Evolutionary conservation across 75 land plant species (phyloP).

Genomic region (Pinus taeda): DNA sequence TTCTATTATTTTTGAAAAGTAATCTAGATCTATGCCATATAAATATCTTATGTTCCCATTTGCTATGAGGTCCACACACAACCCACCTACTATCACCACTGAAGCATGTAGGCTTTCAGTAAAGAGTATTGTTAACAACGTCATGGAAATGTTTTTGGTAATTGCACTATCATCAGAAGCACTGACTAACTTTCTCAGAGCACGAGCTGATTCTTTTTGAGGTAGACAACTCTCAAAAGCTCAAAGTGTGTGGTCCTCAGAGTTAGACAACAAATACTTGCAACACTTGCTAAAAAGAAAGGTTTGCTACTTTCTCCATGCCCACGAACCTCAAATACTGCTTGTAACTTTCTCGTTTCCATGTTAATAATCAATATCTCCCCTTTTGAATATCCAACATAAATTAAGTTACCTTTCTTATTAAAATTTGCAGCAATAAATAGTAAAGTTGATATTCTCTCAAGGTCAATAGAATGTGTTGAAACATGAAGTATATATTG

Average conservation of each 20-base stretch:
- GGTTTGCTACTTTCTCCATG: conserved; percentile 62
- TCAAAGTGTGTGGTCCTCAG: too few relatives aligned
- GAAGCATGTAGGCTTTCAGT: conserved; percentile 93
- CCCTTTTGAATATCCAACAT: too few relatives aligned
- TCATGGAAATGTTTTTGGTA: conserved; percentile 61
- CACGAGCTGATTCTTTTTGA: conserved; percentile 46
- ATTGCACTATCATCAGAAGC: conserved; percentile 19
- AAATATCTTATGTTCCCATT: too few relatives aligned
- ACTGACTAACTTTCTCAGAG: conserved; percentile 41
- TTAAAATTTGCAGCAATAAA: conserved; percentile 81
- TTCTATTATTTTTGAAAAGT: too few relatives aligned
- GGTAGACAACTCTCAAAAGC: too few relatives aligned
- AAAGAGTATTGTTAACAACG: conserved; percentile 63
- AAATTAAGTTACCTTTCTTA: too few relatives aligned
- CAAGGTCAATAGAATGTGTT: conserved; percentile 32
- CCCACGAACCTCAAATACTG: conserved; percentile 53
- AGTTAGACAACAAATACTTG: too few relatives aligned
- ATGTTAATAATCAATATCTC: conserved; percentile 64
- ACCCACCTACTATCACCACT: too few relatives aligned
- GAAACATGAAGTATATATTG: too few relatives aligned
- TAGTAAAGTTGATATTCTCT: conserved; percentile 52
- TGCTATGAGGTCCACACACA: too few relatives aligned
- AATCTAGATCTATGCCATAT: too few relatives aligned
- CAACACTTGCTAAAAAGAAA: conserved; percentile 81
- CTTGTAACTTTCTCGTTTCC: conserved; percentile 34